These are phyloP conservation scores for Liquidambar formosana DNA, from an alignment of 164 flowering plant genomes.

Conservation along the genomic window DNA sequence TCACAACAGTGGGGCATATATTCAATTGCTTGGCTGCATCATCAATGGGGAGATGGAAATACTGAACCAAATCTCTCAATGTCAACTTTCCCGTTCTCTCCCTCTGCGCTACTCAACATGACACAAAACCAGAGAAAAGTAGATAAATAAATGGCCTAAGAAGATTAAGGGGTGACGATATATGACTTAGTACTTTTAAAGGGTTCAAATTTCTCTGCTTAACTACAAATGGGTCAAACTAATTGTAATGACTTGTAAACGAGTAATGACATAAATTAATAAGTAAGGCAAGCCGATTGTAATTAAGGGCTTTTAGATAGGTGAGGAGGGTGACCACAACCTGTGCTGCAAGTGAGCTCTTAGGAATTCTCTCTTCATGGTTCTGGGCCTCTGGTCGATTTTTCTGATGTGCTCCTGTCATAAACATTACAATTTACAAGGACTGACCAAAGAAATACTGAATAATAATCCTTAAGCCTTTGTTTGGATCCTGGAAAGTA, in stretches of 20 bases:
- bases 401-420: not conserved
- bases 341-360: conserved; percentile 26
- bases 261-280: not conserved
- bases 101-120: conserved; percentile 44
- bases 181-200: too few species aligned
- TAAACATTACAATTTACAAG: not conserved
- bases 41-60: conserved; percentile 51
- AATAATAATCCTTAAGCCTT: too few species aligned
- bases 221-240: too few species aligned
- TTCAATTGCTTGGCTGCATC: conserved; percentile 39
- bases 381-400: conserved; percentile 3
- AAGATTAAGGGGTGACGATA: too few species aligned
- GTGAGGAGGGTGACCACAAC: conserved; percentile 12
- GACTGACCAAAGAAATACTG: too few species aligned
- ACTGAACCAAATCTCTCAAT: conserved; percentile 31
- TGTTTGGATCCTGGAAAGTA: too few species aligned
- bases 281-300: too few species aligned
- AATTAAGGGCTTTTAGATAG: too few species aligned
- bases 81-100: conserved; percentile 45
- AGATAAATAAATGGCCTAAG: too few species aligned
- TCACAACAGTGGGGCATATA: conserved; percentile 53
- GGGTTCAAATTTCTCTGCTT: too few species aligned
- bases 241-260: too few species aligned
- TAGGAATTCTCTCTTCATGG: conserved; percentile 3
- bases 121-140: not conserved